Evolutionary conservation across 768 basidiomycete genomes (phyloP).

Genomic region (Leccinum variicolor): DNA sequence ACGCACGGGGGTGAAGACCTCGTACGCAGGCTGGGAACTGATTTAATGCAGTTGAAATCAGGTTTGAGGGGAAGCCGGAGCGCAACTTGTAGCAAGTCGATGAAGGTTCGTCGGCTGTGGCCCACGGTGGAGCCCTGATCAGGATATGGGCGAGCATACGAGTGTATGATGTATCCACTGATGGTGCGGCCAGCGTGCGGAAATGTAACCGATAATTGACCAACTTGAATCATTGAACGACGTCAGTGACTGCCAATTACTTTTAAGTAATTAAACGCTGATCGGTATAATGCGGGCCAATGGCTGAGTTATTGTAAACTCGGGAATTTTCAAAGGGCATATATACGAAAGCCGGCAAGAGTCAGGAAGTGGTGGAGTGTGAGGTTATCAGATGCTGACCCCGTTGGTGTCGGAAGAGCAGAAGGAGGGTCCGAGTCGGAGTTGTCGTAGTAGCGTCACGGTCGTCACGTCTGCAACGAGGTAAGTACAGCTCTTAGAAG

Average conservation of each 20-base stretch:
- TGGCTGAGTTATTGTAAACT: not conserved
- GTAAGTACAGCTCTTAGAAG: too few relatives aligned
- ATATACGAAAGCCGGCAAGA: not conserved
- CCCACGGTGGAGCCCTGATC: too few relatives aligned
- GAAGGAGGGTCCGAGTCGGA: too few relatives aligned
- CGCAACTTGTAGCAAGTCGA: not conserved
- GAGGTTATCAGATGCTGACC: too few relatives aligned
- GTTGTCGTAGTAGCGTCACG: too few relatives aligned
- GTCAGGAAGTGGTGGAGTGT: not conserved
- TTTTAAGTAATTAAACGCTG: not conserved
- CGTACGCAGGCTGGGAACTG: not conserved
- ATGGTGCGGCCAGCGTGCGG: not conserved
- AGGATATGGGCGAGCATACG: not conserved
- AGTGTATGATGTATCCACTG: not conserved
- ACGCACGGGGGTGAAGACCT: not conserved
- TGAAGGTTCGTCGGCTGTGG: not conserved
- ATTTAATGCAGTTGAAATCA: not conserved
- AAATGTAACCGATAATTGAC: not conserved
- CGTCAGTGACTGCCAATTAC: not conserved
- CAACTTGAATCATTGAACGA: not conserved
- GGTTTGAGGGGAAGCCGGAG: not conserved
- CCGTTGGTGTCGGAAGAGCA: too few relatives aligned
- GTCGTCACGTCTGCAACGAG: too few relatives aligned
- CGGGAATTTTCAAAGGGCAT: not conserved
- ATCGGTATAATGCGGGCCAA: not conserved